Percentiles rank a stretch among this genome's conserved stretches.
phyloP scores from a whole-genome alignment of 192 early-diverging fungal species.

The Linderina pennispora region DNA sequence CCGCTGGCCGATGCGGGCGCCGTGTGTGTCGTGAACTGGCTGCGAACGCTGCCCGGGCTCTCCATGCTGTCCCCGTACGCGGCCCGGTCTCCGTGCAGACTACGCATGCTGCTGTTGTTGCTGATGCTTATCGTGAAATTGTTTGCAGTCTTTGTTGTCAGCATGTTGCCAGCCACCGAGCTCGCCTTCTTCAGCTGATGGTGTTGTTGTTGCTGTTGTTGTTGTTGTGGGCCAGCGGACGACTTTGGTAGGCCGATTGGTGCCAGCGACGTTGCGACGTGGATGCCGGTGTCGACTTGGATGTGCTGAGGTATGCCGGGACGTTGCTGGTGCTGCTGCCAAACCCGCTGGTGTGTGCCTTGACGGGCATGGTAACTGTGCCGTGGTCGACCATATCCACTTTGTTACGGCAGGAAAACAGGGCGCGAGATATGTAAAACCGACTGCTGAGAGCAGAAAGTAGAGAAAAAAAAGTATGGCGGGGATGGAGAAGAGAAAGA shows the following conservation, averaged over 20 bases:
- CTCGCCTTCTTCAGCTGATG: slow-evolving; percentile 42
- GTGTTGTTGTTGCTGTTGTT: too few species aligned
- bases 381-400: slow-evolving; percentile 13
- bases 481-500: too few species aligned
- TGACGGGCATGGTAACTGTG: slow-evolving; percentile 33
- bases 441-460: background rate
- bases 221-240: too few species aligned
- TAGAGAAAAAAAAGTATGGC: slow-evolving; percentile 1
- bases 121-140: slow-evolving; percentile 45
- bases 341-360: slow-evolving; percentile 36
- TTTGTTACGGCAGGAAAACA: slow-evolving; percentile 1
- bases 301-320: too few species aligned
- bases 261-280: slow-evolving; percentile 5
- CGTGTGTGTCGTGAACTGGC: too few species aligned
- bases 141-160: slow-evolving; percentile 18
- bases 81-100: slow-evolving; percentile 6
- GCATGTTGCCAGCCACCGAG: slow-evolving; percentile 32
- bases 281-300: too few species aligned
- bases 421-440: background rate
- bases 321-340: too few species aligned
- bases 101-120: slow-evolving; percentile 41
- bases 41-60: slow-evolving; percentile 41
- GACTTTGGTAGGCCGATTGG: slow-evolving; percentile 12
- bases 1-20: slow-evolving; percentile 8
- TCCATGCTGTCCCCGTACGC: slow-evolving; percentile 28